Evolutionary conservation across 2,329 filamentous ascomycete genomes (phyloP).

Genomic region (Nothopassalora personata): DNA sequence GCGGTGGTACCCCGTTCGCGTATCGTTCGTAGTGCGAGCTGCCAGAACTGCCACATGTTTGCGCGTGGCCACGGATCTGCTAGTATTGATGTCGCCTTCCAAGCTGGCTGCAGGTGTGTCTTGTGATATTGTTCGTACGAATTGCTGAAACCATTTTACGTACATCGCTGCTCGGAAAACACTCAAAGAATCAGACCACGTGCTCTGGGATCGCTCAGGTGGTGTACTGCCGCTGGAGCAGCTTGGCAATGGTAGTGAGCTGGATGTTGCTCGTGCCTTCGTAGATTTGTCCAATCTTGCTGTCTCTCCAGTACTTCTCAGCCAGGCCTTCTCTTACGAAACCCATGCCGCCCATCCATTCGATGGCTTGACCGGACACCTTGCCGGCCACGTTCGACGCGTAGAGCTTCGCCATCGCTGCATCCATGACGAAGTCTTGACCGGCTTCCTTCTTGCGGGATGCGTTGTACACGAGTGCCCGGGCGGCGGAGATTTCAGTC

Average conservation of each 20-base stretch:
- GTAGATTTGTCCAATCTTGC: slow-evolving; percentile 84
- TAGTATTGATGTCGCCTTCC: slow-evolving; percentile 1
- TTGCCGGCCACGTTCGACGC: slow-evolving; percentile 86
- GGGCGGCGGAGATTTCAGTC: slow-evolving; percentile 85
- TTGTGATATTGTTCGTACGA: slow-evolving; percentile 1
- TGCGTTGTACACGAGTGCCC: slow-evolving; percentile 91
- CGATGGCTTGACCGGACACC: slow-evolving; percentile 79
- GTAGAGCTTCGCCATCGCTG: slow-evolving; percentile 97
- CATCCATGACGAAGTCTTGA: slow-evolving; percentile 89
- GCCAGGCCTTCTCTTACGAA: slow-evolving; percentile 94
- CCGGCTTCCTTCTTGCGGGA: slow-evolving; percentile 97
- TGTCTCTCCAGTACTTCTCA: slow-evolving; percentile 96
- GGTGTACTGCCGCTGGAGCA: slow-evolving; percentile 65
- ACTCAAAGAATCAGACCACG: neutral
- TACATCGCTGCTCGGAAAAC: neutral
- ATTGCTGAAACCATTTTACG: slow-evolving; percentile 1
- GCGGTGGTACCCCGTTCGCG: neutral
- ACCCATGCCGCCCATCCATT: slow-evolving; percentile 99
- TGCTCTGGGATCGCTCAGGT: slow-evolving; percentile 19
- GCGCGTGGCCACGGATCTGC: neutral
- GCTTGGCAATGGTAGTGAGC: slow-evolving; percentile 64
- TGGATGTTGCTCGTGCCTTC: slow-evolving; percentile 81
- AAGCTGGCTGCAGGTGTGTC: slow-evolving; percentile 1
- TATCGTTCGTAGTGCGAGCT: neutral
- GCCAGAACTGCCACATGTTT: neutral